A percentile compares a stretch with the other conserved stretches of the same genome.
Evolutionary conservation across 805 yeast genomes (phyloP).

Genomic region (Phaffomyces opuntiae): DNA sequence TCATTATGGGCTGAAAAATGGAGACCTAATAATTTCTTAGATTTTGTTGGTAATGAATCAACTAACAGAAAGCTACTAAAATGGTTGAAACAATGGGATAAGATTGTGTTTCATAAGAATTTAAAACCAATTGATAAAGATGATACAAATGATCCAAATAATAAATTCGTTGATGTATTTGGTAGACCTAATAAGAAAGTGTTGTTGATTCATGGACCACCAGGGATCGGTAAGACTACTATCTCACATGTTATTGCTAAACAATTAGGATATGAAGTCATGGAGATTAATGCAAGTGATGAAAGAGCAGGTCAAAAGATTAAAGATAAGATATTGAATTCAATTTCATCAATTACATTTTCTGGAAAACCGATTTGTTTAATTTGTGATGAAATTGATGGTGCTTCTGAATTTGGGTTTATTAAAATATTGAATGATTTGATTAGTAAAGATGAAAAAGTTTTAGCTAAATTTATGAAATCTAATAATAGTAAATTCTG

Average conservation of each 20-base stretch:
- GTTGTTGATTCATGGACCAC: constrained; percentile 80
- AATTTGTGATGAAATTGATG: constrained; percentile 86
- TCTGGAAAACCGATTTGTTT: constrained; percentile 74
- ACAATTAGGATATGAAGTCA: constrained; percentile 72
- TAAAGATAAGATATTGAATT: constrained; percentile 48
- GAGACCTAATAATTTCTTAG: constrained; percentile 57
- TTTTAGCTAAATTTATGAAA: constrained; percentile 30
- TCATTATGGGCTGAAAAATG: constrained; percentile 56
- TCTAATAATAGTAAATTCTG: constrained; percentile 17
- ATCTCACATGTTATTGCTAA: constrained; percentile 80
- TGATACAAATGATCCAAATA: constrained; percentile 5
- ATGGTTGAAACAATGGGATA: constrained; percentile 67
- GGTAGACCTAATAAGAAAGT: constrained; percentile 57
- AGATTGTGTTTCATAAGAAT: constrained; percentile 45
- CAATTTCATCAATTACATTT: constrained; percentile 58
- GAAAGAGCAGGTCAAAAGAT: constrained; percentile 59
- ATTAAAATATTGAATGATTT: constrained; percentile 53
- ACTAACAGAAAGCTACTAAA: constrained; percentile 50
- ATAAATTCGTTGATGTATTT: constrained; percentile 35
- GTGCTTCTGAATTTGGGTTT: constrained; percentile 61
- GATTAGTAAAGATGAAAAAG: constrained; percentile 48
- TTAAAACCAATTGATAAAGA: constrained; percentile 22
- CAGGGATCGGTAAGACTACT: constrained; percentile 80
- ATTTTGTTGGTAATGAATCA: constrained; percentile 62
- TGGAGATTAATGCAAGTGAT: constrained; percentile 84